Conservation (phyloP, 176 grass and related monocot genomes). For the Chrysopogon serrulatus region DNA sequence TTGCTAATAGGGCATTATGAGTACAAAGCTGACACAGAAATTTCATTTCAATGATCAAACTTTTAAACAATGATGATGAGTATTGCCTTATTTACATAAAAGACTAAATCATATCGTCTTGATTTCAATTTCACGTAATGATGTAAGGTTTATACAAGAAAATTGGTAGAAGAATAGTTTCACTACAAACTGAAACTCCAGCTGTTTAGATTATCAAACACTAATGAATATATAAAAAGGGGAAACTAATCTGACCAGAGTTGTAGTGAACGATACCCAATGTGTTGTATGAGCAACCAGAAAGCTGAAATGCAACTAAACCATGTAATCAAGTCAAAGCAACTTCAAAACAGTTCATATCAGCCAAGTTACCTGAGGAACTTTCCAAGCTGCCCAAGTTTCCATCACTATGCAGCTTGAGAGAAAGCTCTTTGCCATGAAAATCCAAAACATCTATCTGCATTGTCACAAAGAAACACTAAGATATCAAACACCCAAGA, state of each 20-base stretch:
- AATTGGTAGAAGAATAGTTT: not conserved
- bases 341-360: not conserved
- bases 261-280: not conserved
- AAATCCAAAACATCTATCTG: constrained; percentile 65
- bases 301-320: constrained; percentile 3
- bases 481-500: not conserved
- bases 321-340: not conserved
- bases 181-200: not conserved
- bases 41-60: not conserved
- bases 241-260: not conserved
- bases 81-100: not conserved
- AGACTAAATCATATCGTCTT: not conserved
- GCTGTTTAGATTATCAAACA: not conserved
- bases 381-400: constrained; percentile 58
- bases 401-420: constrained; percentile 49
- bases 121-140: not conserved
- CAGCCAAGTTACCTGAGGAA: constrained; percentile 47
- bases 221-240: not conserved
- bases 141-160: not conserved
- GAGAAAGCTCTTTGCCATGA: constrained; percentile 56
- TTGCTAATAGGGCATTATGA: too few species aligned
- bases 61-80: not conserved
- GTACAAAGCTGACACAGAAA: too few species aligned
- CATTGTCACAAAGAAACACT: not conserved
- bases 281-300: not conserved